Base-by-base conservation (phyloP, 2,329 filamentous ascomycete species). In the Ophiostoma piceae region DNA sequence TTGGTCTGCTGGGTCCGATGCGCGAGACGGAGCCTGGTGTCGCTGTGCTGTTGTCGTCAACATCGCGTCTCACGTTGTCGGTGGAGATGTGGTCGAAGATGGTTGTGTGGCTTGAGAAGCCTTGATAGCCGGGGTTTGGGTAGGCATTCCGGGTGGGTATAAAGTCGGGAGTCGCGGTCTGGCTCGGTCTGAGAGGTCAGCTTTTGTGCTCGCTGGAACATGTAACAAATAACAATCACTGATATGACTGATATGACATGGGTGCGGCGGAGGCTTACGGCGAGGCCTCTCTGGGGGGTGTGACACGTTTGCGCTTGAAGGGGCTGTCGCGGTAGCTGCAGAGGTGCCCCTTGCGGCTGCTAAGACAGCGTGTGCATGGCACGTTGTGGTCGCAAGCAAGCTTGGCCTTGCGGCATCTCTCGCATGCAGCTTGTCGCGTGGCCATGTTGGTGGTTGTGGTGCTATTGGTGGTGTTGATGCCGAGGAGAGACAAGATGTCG, bases 371-470 rank as follows among this genome's bases (percentile, higher is more conserved):
- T 8, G 65, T 26, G n/a, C 65, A 66, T 14, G 65, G 65, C 22
- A 66, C 35, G 2, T 43, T 39, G 39, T 66, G 65, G 37, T 66
- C 65, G 16, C 65, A 66, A 9, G 65, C 37, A 3, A 66, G 39
- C n/a, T 66, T 66, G 29, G 65, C 37, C 65, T 43, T 66, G 65
- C 65, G 65, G 39, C 65, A 66, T 66, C 65, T 43, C 35, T 66
- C 65, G 9, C 65, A 66, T 29, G 65, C 65, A 43, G 65, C 35
- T 39, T 66, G 65, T 22, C 65, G 65, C 22, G 65, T 19, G 39
- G 65, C 26, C 65, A 66, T 47, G n/a, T 32, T 32, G 57, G 57
- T 62, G 57, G 57, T 62, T 62, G 57, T 19, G n/a, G 57, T 29
- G 57, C 26, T 62, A 62, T 32, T 32, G 57, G 54, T 60, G 54